Conservation (phyloP, 2,329 filamentous ascomycete genomes). For the Fusarium sp. region DNA sequence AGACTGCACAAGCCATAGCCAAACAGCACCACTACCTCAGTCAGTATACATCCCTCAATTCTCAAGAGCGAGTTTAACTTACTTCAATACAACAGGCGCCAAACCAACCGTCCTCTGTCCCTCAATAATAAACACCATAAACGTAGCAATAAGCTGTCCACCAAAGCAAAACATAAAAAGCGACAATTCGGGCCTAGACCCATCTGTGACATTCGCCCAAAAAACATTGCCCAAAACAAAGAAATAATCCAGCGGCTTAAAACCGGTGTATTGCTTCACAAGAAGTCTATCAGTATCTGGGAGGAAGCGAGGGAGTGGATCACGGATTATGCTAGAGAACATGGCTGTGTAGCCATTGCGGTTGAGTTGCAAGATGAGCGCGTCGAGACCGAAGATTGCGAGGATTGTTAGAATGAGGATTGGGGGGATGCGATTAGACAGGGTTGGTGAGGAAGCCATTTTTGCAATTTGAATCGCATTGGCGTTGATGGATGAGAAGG, state of each 20-base stretch:
- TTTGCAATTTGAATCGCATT: not conserved
- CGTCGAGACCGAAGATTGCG: conserved; percentile 39
- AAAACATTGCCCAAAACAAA: conserved; percentile 37
- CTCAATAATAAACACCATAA: conserved; percentile 41
- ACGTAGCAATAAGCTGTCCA: conserved; percentile 34
- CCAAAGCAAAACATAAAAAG: conserved; percentile 42
- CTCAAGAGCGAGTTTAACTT: not conserved
- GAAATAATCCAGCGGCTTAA: conserved; percentile 32
- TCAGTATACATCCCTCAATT: no score
- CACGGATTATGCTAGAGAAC: conserved; percentile 22
- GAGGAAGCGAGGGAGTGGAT: conserved; percentile 33
- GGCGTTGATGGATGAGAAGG: no score
- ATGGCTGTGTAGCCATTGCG: conserved; percentile 41
- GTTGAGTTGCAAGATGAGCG: conserved; percentile 37
- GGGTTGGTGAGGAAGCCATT: conserved; percentile 6
- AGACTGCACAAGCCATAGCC: conserved; percentile 38
- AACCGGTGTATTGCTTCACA: conserved; percentile 35
- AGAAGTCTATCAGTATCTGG: conserved; percentile 37
- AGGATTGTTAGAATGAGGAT: conserved; percentile 30
- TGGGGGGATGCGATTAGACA: conserved; percentile 24
- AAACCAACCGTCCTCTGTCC: conserved; percentile 21
- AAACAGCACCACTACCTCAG: conserved; percentile 35
- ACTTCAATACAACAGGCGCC: conserved; percentile 39
- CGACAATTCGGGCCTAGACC: conserved; percentile 38
- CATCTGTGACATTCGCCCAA: conserved; percentile 42